Evolutionary conservation across 257 asterid genomes (phyloP).

Genomic region (Solanum medicagineum): DNA sequence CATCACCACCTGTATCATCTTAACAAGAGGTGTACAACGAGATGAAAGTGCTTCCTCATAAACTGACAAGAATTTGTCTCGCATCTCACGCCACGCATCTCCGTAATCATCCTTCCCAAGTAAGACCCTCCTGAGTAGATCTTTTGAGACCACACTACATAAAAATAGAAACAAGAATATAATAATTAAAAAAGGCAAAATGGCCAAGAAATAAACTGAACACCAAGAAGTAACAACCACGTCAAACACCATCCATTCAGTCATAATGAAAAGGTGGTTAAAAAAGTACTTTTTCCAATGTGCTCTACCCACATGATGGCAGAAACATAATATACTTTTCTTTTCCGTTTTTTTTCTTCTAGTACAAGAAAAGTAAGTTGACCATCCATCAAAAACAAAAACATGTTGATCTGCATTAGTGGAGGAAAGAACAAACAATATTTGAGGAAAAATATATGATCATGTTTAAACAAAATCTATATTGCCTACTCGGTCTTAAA

Average conservation of each 20-base stretch:
- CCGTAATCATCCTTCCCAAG: constrained; percentile 49
- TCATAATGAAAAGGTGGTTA: background rate
- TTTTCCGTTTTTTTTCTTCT: background rate
- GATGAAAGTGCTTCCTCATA: constrained; percentile 77
- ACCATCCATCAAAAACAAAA: background rate
- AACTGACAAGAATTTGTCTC: constrained; percentile 47
- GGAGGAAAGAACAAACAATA: background rate
- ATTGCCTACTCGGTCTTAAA: background rate
- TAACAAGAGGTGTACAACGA: constrained; percentile 57
- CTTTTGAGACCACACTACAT: constrained; percentile 59
- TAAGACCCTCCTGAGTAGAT: constrained; percentile 58
- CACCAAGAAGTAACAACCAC: background rate
- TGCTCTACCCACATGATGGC: background rate
- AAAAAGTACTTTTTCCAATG: background rate
- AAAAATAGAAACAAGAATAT: background rate
- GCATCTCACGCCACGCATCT: constrained; percentile 40
- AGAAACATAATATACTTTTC: background rate
- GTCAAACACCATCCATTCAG: background rate
- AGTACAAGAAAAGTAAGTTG: background rate
- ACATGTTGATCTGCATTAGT: background rate
- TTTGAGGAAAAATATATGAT: background rate
- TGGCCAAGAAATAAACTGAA: background rate
- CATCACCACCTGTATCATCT: constrained; percentile 76
- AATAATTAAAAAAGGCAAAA: background rate
- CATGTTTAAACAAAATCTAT: background rate